A percentile compares a stretch with the other conserved stretches of the same genome.
These are phyloP conservation scores for Phialocephala sp. DNA, from an alignment of 2,329 filamentous ascomycete genomes.

Conservation along the genomic window DNA sequence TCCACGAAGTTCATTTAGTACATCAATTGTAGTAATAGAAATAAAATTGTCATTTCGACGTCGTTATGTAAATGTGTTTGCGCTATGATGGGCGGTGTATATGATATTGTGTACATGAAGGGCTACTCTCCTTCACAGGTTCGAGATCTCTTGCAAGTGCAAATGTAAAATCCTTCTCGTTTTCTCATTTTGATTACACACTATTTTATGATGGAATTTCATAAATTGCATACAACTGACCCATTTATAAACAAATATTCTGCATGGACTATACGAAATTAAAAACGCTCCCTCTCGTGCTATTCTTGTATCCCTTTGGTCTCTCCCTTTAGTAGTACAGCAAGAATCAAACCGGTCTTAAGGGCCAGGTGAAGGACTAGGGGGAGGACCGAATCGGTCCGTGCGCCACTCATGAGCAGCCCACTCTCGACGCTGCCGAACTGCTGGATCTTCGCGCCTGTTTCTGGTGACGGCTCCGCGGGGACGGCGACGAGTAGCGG, in stretches of 20 bases:
- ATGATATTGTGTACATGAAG: background rate
- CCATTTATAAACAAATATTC: background rate
- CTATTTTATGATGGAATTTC: background rate
- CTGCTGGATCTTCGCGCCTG: background rate
- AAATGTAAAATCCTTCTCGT: background rate
- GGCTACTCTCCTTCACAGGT: background rate
- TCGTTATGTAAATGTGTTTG: background rate
- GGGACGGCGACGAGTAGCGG: background rate
- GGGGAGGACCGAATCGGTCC: background rate
- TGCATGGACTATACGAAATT: background rate
- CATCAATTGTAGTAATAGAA: slow-evolving; percentile 23
- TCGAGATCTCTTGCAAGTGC: background rate
- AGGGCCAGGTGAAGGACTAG: background rate
- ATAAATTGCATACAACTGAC: background rate
- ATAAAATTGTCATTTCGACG: background rate
- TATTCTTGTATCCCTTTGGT: too few relatives aligned
- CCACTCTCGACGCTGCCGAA: background rate
- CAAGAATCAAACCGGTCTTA: too few relatives aligned
- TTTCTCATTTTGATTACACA: background rate
- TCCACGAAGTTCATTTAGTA: slow-evolving; percentile 13
- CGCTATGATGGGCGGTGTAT: background rate
- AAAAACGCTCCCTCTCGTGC: background rate
- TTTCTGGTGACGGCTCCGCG: background rate
- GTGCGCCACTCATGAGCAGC: background rate
- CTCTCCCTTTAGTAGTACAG: too few relatives aligned